A percentile compares a stretch with the other conserved stretches of the same genome.
These are phyloP conservation scores for Plantago lanceolata DNA, from an alignment of 305 asterid species.

Conservation along the genomic window DNA sequence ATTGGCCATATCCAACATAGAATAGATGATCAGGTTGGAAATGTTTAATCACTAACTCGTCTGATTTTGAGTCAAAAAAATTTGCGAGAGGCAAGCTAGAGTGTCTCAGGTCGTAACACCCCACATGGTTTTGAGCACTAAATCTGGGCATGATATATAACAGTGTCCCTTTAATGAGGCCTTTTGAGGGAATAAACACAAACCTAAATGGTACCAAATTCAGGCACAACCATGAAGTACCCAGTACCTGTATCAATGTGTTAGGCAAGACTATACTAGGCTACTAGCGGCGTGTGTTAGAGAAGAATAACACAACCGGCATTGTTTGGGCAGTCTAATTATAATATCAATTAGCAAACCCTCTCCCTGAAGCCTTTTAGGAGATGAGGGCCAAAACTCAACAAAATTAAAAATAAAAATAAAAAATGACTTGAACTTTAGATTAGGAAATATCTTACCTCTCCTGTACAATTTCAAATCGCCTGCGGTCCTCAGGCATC, in stretches of 20 bases:
- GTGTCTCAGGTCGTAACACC: neutral
- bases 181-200: neutral
- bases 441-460: constrained; percentile 43
- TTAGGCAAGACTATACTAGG: neutral
- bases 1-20: neutral
- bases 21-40: neutral
- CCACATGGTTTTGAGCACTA: neutral
- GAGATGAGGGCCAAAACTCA: neutral
- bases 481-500: constrained; percentile 98
- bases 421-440: neutral
- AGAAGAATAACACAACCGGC: neutral
- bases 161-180: neutral
- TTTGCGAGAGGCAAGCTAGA: neutral
- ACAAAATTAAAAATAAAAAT: neutral
- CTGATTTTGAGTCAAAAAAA: neutral
- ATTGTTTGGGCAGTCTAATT: neutral
- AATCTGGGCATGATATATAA: no score
- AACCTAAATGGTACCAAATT: neutral
- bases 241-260: neutral
- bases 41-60: neutral
- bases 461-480: constrained; percentile 95
- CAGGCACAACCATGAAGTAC: neutral
- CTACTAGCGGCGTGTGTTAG: no score
- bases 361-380: neutral
- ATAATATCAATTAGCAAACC: no score